Conservation (phyloP, 2,329 filamentous ascomycete species). For the Ophidiomyces ophidiicola region DNA sequence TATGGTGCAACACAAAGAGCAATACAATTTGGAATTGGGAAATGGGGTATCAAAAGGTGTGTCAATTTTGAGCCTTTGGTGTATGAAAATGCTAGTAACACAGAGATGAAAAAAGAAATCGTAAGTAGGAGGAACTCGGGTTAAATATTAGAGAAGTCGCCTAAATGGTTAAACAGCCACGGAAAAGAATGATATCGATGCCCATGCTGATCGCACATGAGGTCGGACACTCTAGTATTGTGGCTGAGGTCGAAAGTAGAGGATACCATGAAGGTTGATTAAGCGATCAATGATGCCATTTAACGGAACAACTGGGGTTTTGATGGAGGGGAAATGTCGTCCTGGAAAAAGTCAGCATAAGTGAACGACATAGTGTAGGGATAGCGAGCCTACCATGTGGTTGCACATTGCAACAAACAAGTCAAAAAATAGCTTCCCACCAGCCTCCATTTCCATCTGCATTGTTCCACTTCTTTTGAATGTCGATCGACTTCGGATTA, state of each 20-base stretch:
- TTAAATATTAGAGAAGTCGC: too few species aligned
- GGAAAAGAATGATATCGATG: not conserved
- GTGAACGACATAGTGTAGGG: slow-evolving; percentile 12
- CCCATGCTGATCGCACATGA: not conserved
- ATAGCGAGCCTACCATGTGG: slow-evolving; percentile 53
- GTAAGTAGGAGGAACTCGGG: too few species aligned
- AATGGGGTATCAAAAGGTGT: too few species aligned
- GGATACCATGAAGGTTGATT: slow-evolving; percentile 5
- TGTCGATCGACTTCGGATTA: slow-evolving; percentile 73
- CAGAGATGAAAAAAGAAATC: too few species aligned
- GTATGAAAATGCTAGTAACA: too few species aligned
- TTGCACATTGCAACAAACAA: slow-evolving; percentile 88
- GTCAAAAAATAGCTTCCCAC: slow-evolving; percentile 82
- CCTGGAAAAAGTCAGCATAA: slow-evolving; percentile 16
- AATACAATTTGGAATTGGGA: too few species aligned
- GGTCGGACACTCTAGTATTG: too few species aligned
- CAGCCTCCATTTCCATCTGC: slow-evolving; percentile 87
- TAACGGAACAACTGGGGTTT: slow-evolving; percentile 18
- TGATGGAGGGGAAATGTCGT: slow-evolving; percentile 18
- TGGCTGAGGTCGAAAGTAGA: too few species aligned
- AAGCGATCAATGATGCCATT: too few species aligned
- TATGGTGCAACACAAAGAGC: too few species aligned
- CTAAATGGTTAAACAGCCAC: not conserved
- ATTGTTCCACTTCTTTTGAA: slow-evolving; percentile 92
- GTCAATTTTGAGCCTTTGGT: too few species aligned